These are phyloP conservation scores for Cercospora berteroae DNA, from an alignment of 2,329 filamentous ascomycete genomes.

Conservation along the genomic window DNA sequence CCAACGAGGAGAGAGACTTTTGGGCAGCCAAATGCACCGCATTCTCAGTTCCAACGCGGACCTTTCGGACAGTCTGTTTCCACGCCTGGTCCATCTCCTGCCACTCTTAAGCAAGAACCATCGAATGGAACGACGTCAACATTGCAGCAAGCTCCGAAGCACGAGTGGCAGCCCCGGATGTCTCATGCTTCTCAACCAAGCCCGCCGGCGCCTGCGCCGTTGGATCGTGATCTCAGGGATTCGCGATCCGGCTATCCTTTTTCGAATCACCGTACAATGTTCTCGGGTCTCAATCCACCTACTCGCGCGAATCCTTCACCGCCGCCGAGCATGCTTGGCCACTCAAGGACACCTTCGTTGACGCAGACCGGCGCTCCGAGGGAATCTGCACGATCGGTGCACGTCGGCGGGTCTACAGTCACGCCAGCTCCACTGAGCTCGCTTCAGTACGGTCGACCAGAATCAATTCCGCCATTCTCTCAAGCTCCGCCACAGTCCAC, in stretches of 20 bases:
- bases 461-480: constrained; percentile 26
- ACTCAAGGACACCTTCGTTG: constrained; percentile 38
- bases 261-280: constrained; percentile 30
- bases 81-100: constrained; percentile 24
- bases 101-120: constrained; percentile 31
- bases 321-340: constrained; percentile 35
- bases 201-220: constrained; percentile 27
- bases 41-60: constrained; percentile 28
- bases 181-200: constrained; percentile 24
- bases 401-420: constrained; percentile 23
- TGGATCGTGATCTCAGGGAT: constrained; percentile 32
- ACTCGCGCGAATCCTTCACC: constrained; percentile 37
- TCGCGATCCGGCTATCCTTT: constrained; percentile 30
- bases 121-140: constrained; percentile 19
- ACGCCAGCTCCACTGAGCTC: constrained; percentile 30
- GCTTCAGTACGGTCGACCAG: constrained; percentile 31
- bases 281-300: constrained; percentile 33
- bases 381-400: constrained; percentile 24
- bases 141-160: constrained; percentile 26
- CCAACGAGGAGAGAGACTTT: constrained; percentile 31
- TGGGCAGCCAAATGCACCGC: constrained; percentile 30
- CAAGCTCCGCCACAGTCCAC: constrained; percentile 31
- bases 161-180: constrained; percentile 29
- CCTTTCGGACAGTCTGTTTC: constrained; percentile 27
- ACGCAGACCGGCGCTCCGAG: constrained; percentile 24